Evolutionary conservation across 352 stramenopile genomes (phyloP).

Genomic region (Pythium plurisporium): DNA sequence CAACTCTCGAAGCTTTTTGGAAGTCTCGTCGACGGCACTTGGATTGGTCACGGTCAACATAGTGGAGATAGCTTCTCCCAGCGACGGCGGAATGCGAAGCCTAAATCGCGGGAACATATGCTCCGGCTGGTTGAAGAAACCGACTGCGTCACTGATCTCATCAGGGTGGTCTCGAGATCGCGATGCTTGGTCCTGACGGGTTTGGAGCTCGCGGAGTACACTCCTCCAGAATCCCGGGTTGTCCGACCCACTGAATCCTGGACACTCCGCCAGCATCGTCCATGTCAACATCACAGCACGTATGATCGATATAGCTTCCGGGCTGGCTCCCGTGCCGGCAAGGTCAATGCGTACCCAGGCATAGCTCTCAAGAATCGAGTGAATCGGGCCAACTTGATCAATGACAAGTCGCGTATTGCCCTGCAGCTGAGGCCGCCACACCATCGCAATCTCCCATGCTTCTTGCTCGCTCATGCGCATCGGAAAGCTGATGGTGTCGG

Average conservation of each 20-base stretch:
- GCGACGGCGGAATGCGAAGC: background rate
- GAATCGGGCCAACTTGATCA: background rate
- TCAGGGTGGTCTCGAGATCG: background rate
- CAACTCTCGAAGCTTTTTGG: too few relatives aligned
- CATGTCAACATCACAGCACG: conserved; percentile 1
- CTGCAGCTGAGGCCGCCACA: background rate
- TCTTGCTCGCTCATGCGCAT: background rate
- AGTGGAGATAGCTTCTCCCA: too few relatives aligned
- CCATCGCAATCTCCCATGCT: conserved; percentile 4
- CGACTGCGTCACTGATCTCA: background rate
- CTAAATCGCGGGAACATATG: background rate
- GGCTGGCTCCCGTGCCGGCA: too few relatives aligned
- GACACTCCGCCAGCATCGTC: background rate
- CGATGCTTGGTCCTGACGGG: background rate
- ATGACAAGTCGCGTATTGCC: background rate
- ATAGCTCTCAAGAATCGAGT: background rate
- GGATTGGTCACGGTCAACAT: background rate
- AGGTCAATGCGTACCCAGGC: background rate
- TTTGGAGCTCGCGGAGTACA: background rate
- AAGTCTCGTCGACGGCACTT: background rate
- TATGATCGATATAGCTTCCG: background rate
- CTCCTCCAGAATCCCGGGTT: background rate
- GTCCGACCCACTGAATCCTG: background rate
- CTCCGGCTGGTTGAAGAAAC: background rate
- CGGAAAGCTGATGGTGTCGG: too few relatives aligned